phyloP scores from a whole-genome alignment of 352 stramenopile genomes.

The Globisporangium abappressorium region DNA sequence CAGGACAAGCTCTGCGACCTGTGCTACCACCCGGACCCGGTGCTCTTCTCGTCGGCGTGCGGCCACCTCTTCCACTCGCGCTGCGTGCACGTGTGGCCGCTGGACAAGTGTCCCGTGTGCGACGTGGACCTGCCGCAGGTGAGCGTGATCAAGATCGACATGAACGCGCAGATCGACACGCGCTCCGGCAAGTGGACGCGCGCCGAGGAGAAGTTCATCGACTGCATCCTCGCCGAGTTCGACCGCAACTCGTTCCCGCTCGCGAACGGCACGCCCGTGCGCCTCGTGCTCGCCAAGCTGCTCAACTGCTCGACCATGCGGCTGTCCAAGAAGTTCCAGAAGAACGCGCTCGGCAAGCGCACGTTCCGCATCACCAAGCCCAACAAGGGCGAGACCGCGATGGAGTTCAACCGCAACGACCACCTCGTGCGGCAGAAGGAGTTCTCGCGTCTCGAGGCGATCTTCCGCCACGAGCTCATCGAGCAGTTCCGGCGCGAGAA shows the following conservation, averaged over 20 bases:
- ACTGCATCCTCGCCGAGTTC: slow-evolving; percentile 80
- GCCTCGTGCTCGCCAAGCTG: slow-evolving; percentile 77
- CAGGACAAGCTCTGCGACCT: slow-evolving; percentile 63
- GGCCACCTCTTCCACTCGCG: slow-evolving; percentile 85
- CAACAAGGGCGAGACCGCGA: slow-evolving; percentile 49
- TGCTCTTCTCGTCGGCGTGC: slow-evolving; percentile 68
- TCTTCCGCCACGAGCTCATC: slow-evolving; percentile 81
- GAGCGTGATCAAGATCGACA: slow-evolving; percentile 66
- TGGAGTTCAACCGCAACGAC: slow-evolving; percentile 69
- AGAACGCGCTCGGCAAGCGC: slow-evolving; percentile 82
- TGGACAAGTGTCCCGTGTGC: slow-evolving; percentile 64
- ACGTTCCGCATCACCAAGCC: slow-evolving; percentile 82
- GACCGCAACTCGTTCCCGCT: slow-evolving; percentile 71
- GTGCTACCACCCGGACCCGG: slow-evolving; percentile 76
- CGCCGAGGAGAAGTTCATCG: slow-evolving; percentile 84
- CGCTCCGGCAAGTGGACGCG: slow-evolving; percentile 85
- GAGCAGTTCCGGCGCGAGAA: slow-evolving; percentile 82
- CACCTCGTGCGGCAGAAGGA: slow-evolving; percentile 67
- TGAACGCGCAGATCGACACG: slow-evolving; percentile 64
- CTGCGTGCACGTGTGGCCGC: slow-evolving; percentile 77
- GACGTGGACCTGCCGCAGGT: slow-evolving; percentile 50
- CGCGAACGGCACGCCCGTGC: slow-evolving; percentile 80
- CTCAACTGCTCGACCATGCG: slow-evolving; percentile 90
- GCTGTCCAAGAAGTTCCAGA: slow-evolving; percentile 88
- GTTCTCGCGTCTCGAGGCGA: slow-evolving; percentile 64